Evolutionary conservation across 1,284 basidiomycete species (phyloP).

Genomic region (Hemileia vastatrix): DNA sequence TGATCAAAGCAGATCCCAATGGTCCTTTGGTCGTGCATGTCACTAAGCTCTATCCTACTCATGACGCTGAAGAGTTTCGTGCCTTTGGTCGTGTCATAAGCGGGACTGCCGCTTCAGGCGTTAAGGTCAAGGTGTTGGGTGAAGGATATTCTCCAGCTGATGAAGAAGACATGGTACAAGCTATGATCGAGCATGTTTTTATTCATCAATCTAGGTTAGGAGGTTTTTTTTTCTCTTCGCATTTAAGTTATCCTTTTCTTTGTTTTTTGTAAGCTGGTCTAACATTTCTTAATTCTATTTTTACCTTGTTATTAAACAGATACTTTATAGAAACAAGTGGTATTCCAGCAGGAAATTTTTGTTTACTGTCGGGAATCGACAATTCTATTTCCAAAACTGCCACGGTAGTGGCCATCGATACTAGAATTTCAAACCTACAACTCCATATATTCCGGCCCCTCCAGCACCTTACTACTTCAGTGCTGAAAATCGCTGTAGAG

Average conservation of each 20-base stretch:
- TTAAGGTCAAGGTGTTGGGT: conserved; percentile 86
- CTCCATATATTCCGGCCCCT: conserved; percentile 89
- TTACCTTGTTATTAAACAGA: conserved; percentile 46
- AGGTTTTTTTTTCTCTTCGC: conserved; percentile 25
- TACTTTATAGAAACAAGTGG: conserved; percentile 83
- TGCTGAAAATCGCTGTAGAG: conserved; percentile 98
- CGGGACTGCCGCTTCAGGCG: conserved; percentile 73
- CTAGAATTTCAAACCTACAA: conserved; percentile 53
- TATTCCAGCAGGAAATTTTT: conserved; percentile 81
- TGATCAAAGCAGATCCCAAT: conserved; percentile 71
- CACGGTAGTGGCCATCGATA: conserved; percentile 57
- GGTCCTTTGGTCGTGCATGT: conserved; percentile 88
- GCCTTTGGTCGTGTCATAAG: conserved; percentile 91
- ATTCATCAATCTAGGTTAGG: conserved; percentile 72
- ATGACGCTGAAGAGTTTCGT: conserved; percentile 88
- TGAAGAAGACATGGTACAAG: conserved; percentile 92
- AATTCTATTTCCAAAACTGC: conserved; percentile 90
- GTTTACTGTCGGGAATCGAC: conserved; percentile 85
- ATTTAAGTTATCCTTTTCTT: background rate
- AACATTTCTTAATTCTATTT: background rate
- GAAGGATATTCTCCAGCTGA: conserved; percentile 95
- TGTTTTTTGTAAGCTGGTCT: conserved; percentile 25
- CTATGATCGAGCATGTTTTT: conserved; percentile 77
- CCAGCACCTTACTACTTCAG: conserved; percentile 90
- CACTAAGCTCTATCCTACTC: conserved; percentile 87